Base-by-base conservation (phyloP, 2,329 filamentous ascomycete genomes). In the Fusarium sp. region DNA sequence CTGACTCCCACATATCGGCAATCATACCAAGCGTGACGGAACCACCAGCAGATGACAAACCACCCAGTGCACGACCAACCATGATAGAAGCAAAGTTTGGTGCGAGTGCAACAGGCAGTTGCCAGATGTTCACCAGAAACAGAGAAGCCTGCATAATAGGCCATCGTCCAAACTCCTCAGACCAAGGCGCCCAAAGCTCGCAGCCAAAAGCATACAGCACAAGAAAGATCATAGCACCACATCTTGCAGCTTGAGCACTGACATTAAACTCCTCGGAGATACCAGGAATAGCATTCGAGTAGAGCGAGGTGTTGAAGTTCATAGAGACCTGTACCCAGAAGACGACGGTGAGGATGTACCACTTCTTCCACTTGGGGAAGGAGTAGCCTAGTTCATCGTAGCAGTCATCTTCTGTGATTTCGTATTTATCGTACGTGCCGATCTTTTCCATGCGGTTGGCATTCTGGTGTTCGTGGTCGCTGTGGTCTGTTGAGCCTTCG, bases 131-230 rank as follows among this genome's bases (percentile, higher is more conserved):
- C 78, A 94, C 92, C 13, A 96, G 82, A 68, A 92, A 86, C 56
- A 96, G 81, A 40, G 89, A 92, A 25, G 86, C 80, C 83, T 95
- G 93, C 23, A 95, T 84, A 58, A 96, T 87, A 3, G 90, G 90
- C 82, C 89, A 92, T 51, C 93, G 88, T 21, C 93, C 93, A 51
- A 95, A 84, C 75, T 96, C 93, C 78, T 97, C 93, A 47, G 89
- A 92, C 92, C 93, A 96, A 0, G 93, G 93, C 0, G 93, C 93
- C 93, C 93, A 96, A 0, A 95, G 85, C 79, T 96, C 93, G 78
- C 93, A 96, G 37, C 93, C 93, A 77, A 96, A 94, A 40, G 92
- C 93, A 78, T 97, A 96, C 4, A 90, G 79, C 53, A 96, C 86
- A 41, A 97, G 81, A 81, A 95, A 96, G 67, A 94, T 88, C 81